phyloP scores from a whole-genome alignment of 2,329 filamentous ascomycete species.

The Clarireedia sp. region DNA sequence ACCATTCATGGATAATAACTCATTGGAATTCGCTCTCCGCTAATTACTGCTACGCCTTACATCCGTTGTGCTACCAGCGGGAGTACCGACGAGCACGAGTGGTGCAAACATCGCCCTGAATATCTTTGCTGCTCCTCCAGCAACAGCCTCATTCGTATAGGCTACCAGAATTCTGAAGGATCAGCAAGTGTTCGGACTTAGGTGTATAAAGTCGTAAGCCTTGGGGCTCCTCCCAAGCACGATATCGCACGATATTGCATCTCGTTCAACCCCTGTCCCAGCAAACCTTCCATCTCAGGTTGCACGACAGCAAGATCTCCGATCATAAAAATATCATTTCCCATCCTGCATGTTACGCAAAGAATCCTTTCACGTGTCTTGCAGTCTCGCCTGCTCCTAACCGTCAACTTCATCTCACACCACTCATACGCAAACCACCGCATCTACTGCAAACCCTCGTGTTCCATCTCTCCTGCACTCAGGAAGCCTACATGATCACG shows the following conservation, averaged over 20 bases:
- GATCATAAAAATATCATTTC: background rate
- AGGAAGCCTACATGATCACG: slow-evolving; percentile 5
- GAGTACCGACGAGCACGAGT: no score
- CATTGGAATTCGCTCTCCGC: no score
- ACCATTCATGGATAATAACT: no score
- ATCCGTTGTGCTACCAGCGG: no score
- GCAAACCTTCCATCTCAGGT: background rate
- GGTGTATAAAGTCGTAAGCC: background rate
- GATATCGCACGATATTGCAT: background rate
- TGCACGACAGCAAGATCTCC: background rate
- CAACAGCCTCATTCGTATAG: no score
- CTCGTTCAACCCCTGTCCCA: background rate
- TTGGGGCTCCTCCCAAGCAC: background rate
- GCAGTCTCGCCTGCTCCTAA: slow-evolving; percentile 4
- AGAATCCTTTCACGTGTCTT: slow-evolving; percentile 4
- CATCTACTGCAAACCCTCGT: slow-evolving; percentile 5
- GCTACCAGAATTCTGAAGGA: background rate
- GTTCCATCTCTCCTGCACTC: slow-evolving; percentile 1
- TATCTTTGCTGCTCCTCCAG: background rate
- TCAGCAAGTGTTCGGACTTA: no score
- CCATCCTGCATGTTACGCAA: no score
- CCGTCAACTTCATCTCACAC: slow-evolving; percentile 1
- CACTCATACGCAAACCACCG: background rate
- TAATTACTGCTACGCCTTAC: no score
- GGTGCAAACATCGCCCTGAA: background rate